These are phyloP conservation scores for Trametes sp. DNA, from an alignment of 1,284 basidiomycete species.

Conservation along the genomic window DNA sequence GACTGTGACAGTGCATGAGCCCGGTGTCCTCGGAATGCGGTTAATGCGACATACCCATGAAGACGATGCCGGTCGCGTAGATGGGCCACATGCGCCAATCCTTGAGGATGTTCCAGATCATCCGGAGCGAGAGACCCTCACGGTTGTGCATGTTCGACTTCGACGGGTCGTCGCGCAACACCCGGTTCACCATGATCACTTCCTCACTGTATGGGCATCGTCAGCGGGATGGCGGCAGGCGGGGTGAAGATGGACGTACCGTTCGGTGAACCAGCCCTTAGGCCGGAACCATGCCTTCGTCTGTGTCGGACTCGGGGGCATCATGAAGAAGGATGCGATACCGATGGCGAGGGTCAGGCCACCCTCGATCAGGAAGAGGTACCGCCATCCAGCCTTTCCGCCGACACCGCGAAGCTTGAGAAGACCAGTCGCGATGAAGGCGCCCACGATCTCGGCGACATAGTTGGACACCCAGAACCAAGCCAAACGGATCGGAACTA, in stretches of 20 bases:
- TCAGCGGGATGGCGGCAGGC: not conserved
- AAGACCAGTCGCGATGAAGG: slow-evolving; percentile 71
- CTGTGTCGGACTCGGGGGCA: slow-evolving; percentile 75
- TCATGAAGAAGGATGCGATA: slow-evolving; percentile 68
- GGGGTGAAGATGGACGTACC: slow-evolving; percentile 28
- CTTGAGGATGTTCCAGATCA: slow-evolving; percentile 61
- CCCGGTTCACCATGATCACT: slow-evolving; percentile 56
- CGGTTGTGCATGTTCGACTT: slow-evolving; percentile 86
- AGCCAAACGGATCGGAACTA: slow-evolving; percentile 68
- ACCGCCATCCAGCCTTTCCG: slow-evolving; percentile 68
- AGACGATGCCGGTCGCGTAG: slow-evolving; percentile 59
- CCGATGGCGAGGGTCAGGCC: slow-evolving; percentile 63
- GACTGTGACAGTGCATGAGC: slow-evolving; percentile 45
- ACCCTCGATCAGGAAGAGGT: slow-evolving; percentile 62
- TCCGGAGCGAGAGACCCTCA: slow-evolving; percentile 63
- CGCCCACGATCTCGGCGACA: slow-evolving; percentile 58
- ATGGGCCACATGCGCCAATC: slow-evolving; percentile 79
- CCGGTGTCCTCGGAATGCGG: slow-evolving; percentile 36
- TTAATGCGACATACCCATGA: slow-evolving; percentile 40
- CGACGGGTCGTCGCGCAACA: slow-evolving; percentile 76
- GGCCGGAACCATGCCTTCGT: slow-evolving; percentile 72
- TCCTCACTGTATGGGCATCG: slow-evolving; percentile 39
- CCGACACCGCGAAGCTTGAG: slow-evolving; percentile 64
- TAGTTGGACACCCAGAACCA: slow-evolving; percentile 74
- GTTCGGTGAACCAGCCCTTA: slow-evolving; percentile 74